Percentiles rank a stretch among this genome's conserved stretches.
These are phyloP conservation scores for Malassezia japonica DNA, from an alignment of 1,284 basidiomycete species.

Conservation along the genomic window DNA sequence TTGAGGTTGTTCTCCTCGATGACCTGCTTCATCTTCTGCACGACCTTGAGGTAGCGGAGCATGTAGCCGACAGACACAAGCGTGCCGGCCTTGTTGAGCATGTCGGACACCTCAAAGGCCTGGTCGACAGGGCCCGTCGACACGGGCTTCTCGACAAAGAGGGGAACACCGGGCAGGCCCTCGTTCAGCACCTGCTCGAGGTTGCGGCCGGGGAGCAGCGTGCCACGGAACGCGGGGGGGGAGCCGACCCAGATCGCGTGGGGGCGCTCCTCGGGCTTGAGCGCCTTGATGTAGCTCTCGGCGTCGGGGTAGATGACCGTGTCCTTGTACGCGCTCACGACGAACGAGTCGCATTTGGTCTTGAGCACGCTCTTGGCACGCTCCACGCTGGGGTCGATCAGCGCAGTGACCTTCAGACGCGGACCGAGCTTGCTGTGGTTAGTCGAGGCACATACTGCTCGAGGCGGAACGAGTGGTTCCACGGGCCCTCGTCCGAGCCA, in stretches of 20 bases:
- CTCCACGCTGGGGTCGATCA: conserved; percentile 80
- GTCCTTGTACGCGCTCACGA: conserved; percentile 81
- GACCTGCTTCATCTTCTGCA: conserved; percentile 91
- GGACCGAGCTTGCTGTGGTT: conserved; percentile 74
- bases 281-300: conserved; percentile 68
- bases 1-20: conserved; percentile 86
- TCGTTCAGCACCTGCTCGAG: conserved; percentile 83
- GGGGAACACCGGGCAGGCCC: conserved; percentile 61
- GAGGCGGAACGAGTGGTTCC: conserved; percentile 48
- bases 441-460: conserved; percentile 23
- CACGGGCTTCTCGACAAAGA: conserved; percentile 91
- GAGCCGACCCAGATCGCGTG: conserved; percentile 77
- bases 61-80: conserved; percentile 80
- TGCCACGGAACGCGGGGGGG: conserved; percentile 75
- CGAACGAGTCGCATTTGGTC: conserved; percentile 87
- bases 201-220: conserved; percentile 58
- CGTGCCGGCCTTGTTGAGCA: conserved; percentile 50
- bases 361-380: conserved; percentile 71
- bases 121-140: conserved; percentile 64
- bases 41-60: conserved; percentile 55
- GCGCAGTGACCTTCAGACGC: conserved; percentile 85
- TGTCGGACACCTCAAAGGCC: conserved; percentile 48
- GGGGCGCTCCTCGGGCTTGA: conserved; percentile 53
- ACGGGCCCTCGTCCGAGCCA: conserved; percentile 46
- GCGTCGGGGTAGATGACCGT: conserved; percentile 79